Conservation (phyloP, 1,284 basidiomycete species). For the Cutaneotrichosporon arboriforme region DNA sequence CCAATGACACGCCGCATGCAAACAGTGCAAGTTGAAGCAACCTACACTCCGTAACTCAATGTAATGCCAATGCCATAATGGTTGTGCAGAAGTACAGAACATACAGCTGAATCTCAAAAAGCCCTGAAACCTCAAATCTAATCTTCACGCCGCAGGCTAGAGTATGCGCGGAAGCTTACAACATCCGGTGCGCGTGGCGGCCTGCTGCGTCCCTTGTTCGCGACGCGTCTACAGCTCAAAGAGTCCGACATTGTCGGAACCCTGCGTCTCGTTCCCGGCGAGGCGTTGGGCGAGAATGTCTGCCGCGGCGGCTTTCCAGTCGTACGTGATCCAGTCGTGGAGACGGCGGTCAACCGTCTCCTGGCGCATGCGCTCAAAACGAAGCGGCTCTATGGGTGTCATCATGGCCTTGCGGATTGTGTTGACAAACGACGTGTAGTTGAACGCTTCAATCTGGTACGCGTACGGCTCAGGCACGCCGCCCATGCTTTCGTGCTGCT, state of each 20-base stretch:
- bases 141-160: no score
- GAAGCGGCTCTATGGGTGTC: slow-evolving; percentile 15
- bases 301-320: slow-evolving; percentile 22
- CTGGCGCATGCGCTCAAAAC: slow-evolving; percentile 9
- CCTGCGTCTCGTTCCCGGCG: slow-evolving; percentile 20
- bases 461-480: slow-evolving; percentile 10
- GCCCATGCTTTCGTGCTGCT: slow-evolving; percentile 5
- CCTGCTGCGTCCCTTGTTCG: no score
- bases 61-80: no score
- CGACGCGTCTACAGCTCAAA: slow-evolving; percentile 7
- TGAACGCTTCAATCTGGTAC: slow-evolving; percentile 18
- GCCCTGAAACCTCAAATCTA: no score
- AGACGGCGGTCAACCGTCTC: slow-evolving; percentile 18
- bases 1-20: no score
- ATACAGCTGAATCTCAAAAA: no score
- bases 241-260: not conserved
- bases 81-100: no score
- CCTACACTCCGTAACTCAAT: no score
- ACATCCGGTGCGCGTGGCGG: no score
- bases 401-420: slow-evolving; percentile 17
- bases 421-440: slow-evolving; percentile 19
- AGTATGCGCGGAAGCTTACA: no score
- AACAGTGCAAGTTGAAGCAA: no score
- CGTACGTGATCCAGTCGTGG: slow-evolving; percentile 15
- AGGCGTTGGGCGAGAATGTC: slow-evolving; percentile 20